Conservation (phyloP, 345 rosid species). For the Euphorbia peplus region DNA sequence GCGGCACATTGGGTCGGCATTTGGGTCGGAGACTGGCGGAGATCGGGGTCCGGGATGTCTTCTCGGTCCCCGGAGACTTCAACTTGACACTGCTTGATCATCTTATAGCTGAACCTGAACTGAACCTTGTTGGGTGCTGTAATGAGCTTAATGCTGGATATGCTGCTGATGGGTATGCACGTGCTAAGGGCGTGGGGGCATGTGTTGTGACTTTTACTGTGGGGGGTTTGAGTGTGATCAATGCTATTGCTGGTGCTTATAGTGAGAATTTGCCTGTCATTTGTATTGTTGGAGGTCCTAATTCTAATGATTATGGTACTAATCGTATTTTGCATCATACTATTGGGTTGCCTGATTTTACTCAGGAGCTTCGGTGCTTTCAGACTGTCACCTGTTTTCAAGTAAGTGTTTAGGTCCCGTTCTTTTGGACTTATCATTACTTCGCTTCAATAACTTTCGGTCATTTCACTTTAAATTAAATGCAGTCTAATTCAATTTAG, state of each 20-base stretch:
- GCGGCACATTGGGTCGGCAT: slow-evolving; percentile 54
- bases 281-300: slow-evolving; percentile 67
- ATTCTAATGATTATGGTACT: slow-evolving; percentile 68
- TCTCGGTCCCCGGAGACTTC: slow-evolving; percentile 76
- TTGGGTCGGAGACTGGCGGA: slow-evolving; percentile 65
- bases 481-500: too few species aligned
- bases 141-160: slow-evolving; percentile 83
- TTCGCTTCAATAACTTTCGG: too few species aligned
- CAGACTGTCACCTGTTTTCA: slow-evolving; percentile 58
- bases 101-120: slow-evolving; percentile 54
- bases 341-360: slow-evolving; percentile 65
- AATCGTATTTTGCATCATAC: slow-evolving; percentile 69
- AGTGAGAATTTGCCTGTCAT: slow-evolving; percentile 72
- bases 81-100: slow-evolving; percentile 61
- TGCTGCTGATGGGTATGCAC: slow-evolving; percentile 74
- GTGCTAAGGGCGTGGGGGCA: slow-evolving; percentile 62
- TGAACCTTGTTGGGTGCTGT: slow-evolving; percentile 63
- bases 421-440: too few species aligned
- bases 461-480: too few species aligned
- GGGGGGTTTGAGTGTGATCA: slow-evolving; percentile 64
- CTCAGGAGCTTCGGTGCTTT: slow-evolving; percentile 62
- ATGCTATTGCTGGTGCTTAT: slow-evolving; percentile 69
- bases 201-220: slow-evolving; percentile 78
- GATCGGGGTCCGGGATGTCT: slow-evolving; percentile 64
- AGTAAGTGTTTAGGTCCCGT: slow-evolving; percentile 33